Evolutionary conservation across 1,284 basidiomycete species (phyloP), one percentile per base, ranked within the genome.

Genomic region (Tremellales sp.): DNA sequence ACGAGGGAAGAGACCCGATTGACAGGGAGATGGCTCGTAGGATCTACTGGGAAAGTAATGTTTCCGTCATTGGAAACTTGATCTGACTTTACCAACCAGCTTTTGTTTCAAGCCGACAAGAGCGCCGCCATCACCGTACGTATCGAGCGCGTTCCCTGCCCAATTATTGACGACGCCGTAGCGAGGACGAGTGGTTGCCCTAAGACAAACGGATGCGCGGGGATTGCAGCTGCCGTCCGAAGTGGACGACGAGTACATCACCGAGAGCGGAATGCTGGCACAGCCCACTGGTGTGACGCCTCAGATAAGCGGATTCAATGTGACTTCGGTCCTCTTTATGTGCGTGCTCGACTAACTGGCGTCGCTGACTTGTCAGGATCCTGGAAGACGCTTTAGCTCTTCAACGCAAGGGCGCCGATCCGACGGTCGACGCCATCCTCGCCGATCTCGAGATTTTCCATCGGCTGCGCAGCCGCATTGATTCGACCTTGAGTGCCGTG

Each of bases 221-320:
- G 57, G 32, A 33, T 41, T n/a, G n/a, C 41, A 66, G 14, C 54
- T 70, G 14, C 70, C 70, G 0, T 43, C 64, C 13, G 70, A 73
- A 50, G 63, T 71, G 10, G 68, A 71, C 47, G 71, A 73, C 48
- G 67, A 70, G 28, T 57, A 64, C 35, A 73, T 73, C 56, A 70
- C 69, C 0, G 21, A 51, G 0, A 51, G 54, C 19, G 68, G 69
- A 1, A 60, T 70, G 21, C 46, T 63, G 14, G 62, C 64, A 3
- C 70, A 70, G 47, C 63, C 67, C 0, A 26, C 45, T 1, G 66
- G 60, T 7, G 51, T 52, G 9, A 68, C 65, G 7, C 61, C 69
- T 3, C 52, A 64, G 10, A 64, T 71, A 18, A 51, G 60, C 12
- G 68, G 68, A 4, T 71, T 74, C 57, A 70, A 68, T 49, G 54